A percentile compares a stretch with the other conserved stretches of the same genome.
Evolutionary conservation across 805 yeast genomes (phyloP).

Genomic region (Candida morakotiae): DNA sequence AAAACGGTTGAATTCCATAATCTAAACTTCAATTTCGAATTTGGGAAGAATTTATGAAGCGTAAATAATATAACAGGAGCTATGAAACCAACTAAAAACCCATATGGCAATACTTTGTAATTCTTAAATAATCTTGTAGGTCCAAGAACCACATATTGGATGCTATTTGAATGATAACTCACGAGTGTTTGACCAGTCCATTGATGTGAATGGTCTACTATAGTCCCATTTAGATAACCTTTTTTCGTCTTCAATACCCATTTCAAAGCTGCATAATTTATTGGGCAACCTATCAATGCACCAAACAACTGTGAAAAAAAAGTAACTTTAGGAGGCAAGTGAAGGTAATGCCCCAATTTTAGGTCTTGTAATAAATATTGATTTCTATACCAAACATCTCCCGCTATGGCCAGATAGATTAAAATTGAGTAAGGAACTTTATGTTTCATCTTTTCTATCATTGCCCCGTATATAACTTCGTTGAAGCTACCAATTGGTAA

Average conservation of each 20-base stretch:
- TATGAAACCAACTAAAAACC: constrained; percentile 33
- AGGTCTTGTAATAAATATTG: constrained; percentile 16
- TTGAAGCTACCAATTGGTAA: constrained; percentile 47
- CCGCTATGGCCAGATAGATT: constrained; percentile 43
- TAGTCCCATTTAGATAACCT: constrained; percentile 26
- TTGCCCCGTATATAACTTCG: constrained; percentile 41
- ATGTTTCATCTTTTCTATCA: constrained; percentile 27
- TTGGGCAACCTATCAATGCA: constrained; percentile 44
- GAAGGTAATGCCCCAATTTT: constrained; percentile 49
- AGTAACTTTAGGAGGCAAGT: constrained; percentile 44
- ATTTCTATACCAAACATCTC: constrained; percentile 35
- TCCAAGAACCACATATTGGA: constrained; percentile 43
- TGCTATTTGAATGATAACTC: constrained; percentile 38
- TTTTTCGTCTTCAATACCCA: constrained; percentile 38
- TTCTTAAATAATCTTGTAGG: constrained; percentile 36
- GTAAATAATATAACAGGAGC: constrained; percentile 28
- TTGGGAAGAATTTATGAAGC: constrained; percentile 20
- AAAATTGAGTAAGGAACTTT: constrained; percentile 44
- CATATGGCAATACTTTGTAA: constrained; percentile 38
- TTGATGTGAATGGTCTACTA: constrained; percentile 39
- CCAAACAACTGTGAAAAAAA: constrained; percentile 48
- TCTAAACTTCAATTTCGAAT: constrained; percentile 17
- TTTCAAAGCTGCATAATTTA: constrained; percentile 41
- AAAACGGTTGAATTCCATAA: constrained; percentile 42
- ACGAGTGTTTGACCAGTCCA: constrained; percentile 44